Percentiles rank a stretch among this genome's conserved stretches.
These are phyloP conservation scores for Tuber aestivum DNA, from an alignment of 495 filamentous ascomycete genomes.

Conservation along the genomic window DNA sequence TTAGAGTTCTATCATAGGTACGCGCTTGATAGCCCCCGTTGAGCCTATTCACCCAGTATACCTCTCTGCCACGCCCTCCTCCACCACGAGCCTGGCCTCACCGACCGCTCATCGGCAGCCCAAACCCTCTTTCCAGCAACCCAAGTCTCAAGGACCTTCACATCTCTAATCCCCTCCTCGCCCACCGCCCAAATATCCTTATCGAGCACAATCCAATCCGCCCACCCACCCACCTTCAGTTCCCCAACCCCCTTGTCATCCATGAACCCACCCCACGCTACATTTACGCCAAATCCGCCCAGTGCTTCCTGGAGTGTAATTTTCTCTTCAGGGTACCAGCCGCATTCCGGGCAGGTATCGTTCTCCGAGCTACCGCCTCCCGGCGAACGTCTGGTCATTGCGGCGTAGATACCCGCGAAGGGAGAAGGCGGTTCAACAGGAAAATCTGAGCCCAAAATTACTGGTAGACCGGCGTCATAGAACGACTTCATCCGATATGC, in stretches of 20 bases:
- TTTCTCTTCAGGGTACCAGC: constrained; percentile 53
- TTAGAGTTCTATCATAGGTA: neutral
- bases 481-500: constrained; percentile 58
- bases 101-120: neutral
- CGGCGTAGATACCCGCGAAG: constrained; percentile 59
- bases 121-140: constrained; percentile 50
- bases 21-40: neutral
- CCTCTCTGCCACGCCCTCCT: neutral
- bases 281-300: constrained; percentile 52
- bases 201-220: constrained; percentile 61
- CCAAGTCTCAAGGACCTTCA: constrained; percentile 59
- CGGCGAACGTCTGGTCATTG: constrained; percentile 51
- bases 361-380: constrained; percentile 41
- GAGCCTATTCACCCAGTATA: neutral
- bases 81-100: neutral
- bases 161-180: constrained; percentile 47
- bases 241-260: constrained; percentile 50
- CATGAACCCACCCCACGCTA: constrained; percentile 48
- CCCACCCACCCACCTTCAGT: constrained; percentile 51
- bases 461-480: constrained; percentile 43
- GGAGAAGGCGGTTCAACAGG: constrained; percentile 58
- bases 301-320: constrained; percentile 53
- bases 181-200: constrained; percentile 42
- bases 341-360: constrained; percentile 16
- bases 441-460: constrained; percentile 58